A percentile compares a stretch with the other conserved stretches of the same genome.
Conservation (phyloP, 345 rosid genomes). For the Pelargonium nanum region DNA sequence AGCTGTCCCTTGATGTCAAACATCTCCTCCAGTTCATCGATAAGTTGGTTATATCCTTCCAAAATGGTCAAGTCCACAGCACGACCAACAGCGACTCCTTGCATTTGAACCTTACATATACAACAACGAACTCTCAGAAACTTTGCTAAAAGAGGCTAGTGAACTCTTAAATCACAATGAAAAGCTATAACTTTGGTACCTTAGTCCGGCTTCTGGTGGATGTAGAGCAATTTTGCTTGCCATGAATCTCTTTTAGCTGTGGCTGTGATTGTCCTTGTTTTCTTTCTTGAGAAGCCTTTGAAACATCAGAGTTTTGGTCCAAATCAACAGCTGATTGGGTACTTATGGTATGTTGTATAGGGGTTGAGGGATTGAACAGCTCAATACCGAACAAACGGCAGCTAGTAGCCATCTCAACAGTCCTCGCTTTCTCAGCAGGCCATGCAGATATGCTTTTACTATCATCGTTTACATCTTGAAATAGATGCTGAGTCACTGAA, state of each 20-base stretch:
- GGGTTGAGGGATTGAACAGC: conserved; percentile 33
- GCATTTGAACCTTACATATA: conserved; percentile 75
- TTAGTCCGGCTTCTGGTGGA: conserved; percentile 69
- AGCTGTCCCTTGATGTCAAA: conserved; percentile 71
- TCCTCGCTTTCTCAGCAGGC: no score
- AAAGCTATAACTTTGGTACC: conserved; percentile 14
- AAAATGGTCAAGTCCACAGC: conserved; percentile 61
- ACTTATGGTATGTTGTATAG: conserved; percentile 14
- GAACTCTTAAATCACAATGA: not conserved
- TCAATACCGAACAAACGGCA: conserved; percentile 78
- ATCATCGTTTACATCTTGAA: conserved; percentile 42
- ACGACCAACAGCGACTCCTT: conserved; percentile 83
- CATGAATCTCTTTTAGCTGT: conserved; percentile 50
- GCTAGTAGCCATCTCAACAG: conserved; percentile 18
- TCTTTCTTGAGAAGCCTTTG: conserved; percentile 42
- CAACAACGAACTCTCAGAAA: not conserved
- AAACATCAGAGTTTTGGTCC: conserved; percentile 43
- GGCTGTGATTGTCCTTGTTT: conserved; percentile 37
- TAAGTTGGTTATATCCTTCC: conserved; percentile 62
- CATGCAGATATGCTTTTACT: conserved; percentile 36
- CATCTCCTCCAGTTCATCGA: conserved; percentile 68
- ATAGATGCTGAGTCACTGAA: conserved; percentile 28
- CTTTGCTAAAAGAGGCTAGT: no score
- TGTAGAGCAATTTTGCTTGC: conserved; percentile 36
- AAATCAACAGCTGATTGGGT: conserved; percentile 27